Evolutionary conservation across 2,329 filamentous ascomycete species (phyloP).

Genomic region (Xylariaceae sp.): DNA sequence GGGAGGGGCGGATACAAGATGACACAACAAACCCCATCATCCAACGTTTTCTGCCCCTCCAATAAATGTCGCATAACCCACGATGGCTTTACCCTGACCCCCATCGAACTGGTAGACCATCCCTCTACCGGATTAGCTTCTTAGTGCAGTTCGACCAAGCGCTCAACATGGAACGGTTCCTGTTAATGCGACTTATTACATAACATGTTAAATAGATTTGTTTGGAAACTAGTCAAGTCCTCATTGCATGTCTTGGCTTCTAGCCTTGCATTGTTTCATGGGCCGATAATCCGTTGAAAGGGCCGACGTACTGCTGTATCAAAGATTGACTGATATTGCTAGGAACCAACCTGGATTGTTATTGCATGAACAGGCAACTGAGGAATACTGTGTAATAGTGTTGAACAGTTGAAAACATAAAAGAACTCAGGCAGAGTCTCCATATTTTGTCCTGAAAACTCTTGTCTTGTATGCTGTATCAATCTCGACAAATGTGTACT

Average conservation of each 20-base stretch:
- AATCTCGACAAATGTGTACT: too few relatives aligned
- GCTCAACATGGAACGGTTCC: constrained; percentile 11
- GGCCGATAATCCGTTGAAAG: constrained; percentile 15
- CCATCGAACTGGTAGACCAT: background rate
- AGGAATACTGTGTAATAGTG: too few relatives aligned
- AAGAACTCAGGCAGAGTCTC: too few relatives aligned
- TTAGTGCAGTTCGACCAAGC: too few relatives aligned
- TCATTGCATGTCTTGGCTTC: constrained; percentile 1
- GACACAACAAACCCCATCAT: constrained; percentile 1
- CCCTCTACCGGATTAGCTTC: background rate
- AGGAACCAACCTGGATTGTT: too few relatives aligned
- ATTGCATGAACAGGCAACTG: too few relatives aligned
- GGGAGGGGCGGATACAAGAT: constrained; percentile 9
- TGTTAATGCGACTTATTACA: too few relatives aligned
- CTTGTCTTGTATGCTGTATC: too few relatives aligned
- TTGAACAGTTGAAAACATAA: too few relatives aligned
- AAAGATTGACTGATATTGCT: too few relatives aligned
- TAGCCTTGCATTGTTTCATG: constrained; percentile 3
- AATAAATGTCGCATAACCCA: constrained; percentile 20
- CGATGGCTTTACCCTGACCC: background rate
- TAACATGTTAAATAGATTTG: constrained; percentile 8
- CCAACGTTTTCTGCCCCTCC: constrained; percentile 2
- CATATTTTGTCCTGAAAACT: too few relatives aligned
- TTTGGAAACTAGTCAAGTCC: constrained; percentile 3
- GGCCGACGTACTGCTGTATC: too few relatives aligned